A percentile compares a stretch with the other conserved stretches of the same genome.
Conservation (phyloP, 495 filamentous ascomycete genomes). For the Xeromyces bisporus region DNA sequence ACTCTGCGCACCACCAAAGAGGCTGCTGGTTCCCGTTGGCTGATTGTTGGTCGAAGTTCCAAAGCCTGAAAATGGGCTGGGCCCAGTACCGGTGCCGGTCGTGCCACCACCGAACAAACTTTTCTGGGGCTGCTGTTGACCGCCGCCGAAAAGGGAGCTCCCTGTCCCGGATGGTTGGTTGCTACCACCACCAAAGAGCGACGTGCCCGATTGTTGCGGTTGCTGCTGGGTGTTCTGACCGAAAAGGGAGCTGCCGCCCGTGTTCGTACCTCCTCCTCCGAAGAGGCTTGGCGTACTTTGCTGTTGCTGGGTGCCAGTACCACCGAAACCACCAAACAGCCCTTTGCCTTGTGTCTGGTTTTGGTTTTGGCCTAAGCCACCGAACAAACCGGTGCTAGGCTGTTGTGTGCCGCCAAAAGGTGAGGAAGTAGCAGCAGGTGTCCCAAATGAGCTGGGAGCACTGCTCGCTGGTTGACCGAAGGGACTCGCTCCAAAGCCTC, state of each 20-base stretch:
- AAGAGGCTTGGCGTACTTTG: conserved; percentile 27
- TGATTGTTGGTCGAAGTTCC: conserved; percentile 10
- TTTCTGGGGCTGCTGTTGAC: conserved; percentile 28
- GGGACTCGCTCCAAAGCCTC: conserved; percentile 13
- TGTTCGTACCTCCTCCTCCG: conserved; percentile 14
- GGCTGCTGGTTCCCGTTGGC: conserved; percentile 9
- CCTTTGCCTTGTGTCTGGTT: conserved; percentile 25
- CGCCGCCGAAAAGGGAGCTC: conserved; percentile 18
- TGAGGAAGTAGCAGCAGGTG: conserved; percentile 13
- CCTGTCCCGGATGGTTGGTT: conserved; percentile 15
- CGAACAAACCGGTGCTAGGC: conserved; percentile 19
- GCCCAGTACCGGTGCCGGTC: conserved; percentile 8
- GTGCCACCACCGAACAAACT: conserved; percentile 16
- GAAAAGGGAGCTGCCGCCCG: conserved; percentile 22
- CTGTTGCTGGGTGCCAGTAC: conserved; percentile 22
- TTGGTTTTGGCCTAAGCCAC: conserved; percentile 33
- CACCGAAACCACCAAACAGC: conserved; percentile 25
- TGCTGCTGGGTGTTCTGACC: conserved; percentile 23
- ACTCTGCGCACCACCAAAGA: conserved; percentile 24
- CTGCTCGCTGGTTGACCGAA: conserved; percentile 26
- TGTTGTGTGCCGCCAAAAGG: conserved; percentile 23
- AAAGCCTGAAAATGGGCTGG: conserved; percentile 14
- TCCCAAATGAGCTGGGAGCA: conserved; percentile 19
- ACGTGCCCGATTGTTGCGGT: conserved; percentile 20
- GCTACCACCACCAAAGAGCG: conserved; percentile 28